These are phyloP conservation scores for Puccinia novopanici DNA, from an alignment of 1,284 basidiomycete genomes.

Conservation along the genomic window DNA sequence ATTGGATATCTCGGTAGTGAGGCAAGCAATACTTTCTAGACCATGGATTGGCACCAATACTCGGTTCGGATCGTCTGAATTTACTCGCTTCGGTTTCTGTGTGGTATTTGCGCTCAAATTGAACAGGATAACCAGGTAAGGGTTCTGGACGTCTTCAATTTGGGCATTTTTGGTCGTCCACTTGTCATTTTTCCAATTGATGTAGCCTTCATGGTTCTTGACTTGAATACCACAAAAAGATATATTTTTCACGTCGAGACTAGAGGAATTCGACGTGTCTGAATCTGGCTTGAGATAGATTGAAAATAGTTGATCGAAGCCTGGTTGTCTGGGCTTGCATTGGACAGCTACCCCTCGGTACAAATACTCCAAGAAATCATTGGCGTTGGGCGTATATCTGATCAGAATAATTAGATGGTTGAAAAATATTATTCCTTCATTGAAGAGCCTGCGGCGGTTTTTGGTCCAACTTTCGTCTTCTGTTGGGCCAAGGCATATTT, in stretches of 20 bases:
- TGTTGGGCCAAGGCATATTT: no score
- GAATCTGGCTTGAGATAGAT: no score
- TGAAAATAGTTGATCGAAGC: no score
- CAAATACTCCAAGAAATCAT: no score
- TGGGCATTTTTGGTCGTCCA: background rate
- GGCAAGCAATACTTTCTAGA: background rate
- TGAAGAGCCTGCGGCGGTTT: background rate
- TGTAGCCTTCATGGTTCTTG: no score
- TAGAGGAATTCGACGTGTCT: no score
- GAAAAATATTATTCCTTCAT: constrained; percentile 4
- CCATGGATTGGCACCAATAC: constrained; percentile 1
- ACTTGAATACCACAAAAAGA: no score
- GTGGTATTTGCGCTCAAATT: background rate
- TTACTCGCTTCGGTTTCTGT: background rate
- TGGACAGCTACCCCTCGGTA: no score
- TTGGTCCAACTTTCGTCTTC: background rate
- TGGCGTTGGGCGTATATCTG: no score
- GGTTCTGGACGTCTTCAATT: background rate
- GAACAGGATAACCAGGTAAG: no score
- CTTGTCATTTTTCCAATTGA: background rate
- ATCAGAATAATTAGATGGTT: background rate
- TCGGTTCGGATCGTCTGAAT: background rate
- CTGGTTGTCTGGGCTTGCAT: no score
- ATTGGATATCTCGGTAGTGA: background rate
- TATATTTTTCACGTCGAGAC: no score